A percentile compares a stretch with the other conserved stretches of the same genome.
These are phyloP conservation scores for Cinchona pubescens DNA, from an alignment of 257 asterid species.

Conservation along the genomic window DNA sequence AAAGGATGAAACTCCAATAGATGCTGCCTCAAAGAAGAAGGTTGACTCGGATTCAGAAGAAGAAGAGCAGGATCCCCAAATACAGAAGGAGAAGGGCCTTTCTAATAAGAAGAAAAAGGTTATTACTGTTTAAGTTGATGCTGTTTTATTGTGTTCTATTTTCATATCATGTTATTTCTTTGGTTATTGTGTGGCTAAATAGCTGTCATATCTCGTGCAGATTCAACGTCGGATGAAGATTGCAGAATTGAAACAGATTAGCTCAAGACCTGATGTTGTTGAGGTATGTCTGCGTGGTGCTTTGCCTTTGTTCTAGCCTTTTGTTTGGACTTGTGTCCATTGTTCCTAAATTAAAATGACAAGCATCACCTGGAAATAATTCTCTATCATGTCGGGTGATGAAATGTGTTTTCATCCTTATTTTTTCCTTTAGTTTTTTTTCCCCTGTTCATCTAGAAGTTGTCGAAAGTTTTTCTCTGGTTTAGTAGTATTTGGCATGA, in stretches of 20 bases:
- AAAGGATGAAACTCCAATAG: conserved; percentile 57
- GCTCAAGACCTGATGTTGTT: conserved; percentile 83
- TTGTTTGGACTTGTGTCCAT: too few relatives aligned
- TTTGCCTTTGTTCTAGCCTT: too few relatives aligned
- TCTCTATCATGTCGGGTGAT: too few relatives aligned
- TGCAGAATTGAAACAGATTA: conserved; percentile 81
- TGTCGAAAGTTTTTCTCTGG: too few relatives aligned
- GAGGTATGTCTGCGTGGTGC: conserved; percentile 54
- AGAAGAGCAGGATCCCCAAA: conserved; percentile 72
- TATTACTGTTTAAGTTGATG: conserved; percentile 1
- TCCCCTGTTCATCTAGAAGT: too few relatives aligned
- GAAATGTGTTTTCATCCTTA: too few relatives aligned
- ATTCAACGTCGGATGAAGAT: conserved; percentile 92
- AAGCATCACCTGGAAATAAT: too few relatives aligned
- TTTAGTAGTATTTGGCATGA: too few relatives aligned
- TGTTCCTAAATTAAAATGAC: too few relatives aligned
- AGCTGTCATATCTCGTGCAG: too few relatives aligned
- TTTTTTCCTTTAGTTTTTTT: too few relatives aligned
- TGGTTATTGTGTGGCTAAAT: background rate
- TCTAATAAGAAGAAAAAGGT: conserved; percentile 99
- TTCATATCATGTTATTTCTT: too few relatives aligned
- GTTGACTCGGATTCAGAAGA: conserved; percentile 83
- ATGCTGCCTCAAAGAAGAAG: conserved; percentile 60
- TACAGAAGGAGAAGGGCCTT: conserved; percentile 70
- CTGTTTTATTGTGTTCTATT: background rate